Percentiles rank a stretch among this genome's conserved stretches.
These are phyloP conservation scores for Bimuria novae-zelandiae DNA, from an alignment of 2,329 filamentous ascomycete genomes.

Conservation along the genomic window DNA sequence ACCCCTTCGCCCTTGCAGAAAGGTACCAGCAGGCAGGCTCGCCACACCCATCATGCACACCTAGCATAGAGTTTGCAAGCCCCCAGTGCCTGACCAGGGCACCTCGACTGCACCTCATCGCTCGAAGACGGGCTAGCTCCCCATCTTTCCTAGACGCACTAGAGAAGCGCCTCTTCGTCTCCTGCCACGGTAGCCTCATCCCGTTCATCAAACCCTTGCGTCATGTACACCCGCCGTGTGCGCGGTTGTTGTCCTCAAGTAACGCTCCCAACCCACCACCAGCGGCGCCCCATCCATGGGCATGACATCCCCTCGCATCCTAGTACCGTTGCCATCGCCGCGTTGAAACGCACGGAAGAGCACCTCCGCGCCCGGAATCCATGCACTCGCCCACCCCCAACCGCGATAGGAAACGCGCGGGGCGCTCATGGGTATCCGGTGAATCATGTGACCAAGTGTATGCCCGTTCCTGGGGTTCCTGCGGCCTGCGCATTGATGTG, in stretches of 20 bases:
- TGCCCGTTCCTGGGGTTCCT: not conserved
- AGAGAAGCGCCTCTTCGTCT: not conserved
- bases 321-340: not conserved
- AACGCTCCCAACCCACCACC: too few species aligned
- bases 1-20: not conserved
- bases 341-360: not conserved
- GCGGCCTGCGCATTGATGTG: conserved; percentile 2
- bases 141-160: not conserved
- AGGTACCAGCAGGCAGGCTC: not conserved
- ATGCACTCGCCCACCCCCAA: not conserved
- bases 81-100: not conserved
- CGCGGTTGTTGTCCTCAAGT: too few species aligned
- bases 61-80: not conserved
- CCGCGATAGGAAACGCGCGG: not conserved
- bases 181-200: too few species aligned
- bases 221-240: too few species aligned
- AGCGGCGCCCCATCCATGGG: not conserved
- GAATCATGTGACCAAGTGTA: not conserved
- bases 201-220: too few species aligned
- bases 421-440: too few species aligned
- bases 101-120: not conserved
- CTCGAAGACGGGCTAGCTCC: not conserved
- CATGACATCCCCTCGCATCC: not conserved
- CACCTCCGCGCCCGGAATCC: not conserved
- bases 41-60: conserved; percentile 1